Base-by-base conservation (phyloP, 2,329 filamentous ascomycete genomes). In the Cadophora gregata region DNA sequence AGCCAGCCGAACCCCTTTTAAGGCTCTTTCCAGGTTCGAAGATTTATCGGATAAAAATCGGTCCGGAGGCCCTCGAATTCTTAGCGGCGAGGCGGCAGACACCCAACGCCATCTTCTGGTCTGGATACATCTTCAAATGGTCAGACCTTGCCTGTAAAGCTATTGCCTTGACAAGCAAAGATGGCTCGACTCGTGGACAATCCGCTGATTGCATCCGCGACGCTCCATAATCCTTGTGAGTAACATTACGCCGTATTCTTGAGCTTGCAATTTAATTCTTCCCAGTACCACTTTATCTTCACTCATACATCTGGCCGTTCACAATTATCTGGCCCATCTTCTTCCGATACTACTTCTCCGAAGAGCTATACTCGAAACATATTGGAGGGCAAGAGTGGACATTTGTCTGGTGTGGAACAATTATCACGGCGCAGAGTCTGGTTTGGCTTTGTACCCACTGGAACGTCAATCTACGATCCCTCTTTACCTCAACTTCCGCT, bases 371-470 rank as follows among this genome's bases (percentile, higher is more conserved):
- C 80, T 91, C 97, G 72, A 90, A 90, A 77, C 90, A 98, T 82
- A 96, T 99, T 71, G 88, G 91, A 75, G 94, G 91, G n/a, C 89
- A 91, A 74, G 96, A 99, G 84, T 99, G 96, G 95, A 98, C 96
- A 0, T 97, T 97, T 78, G 93, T 99, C 70, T 99, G 93, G 89
- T 87, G 91, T 72, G 95, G 92, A 75, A 86, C 88, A 72, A 97
- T 99, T 77, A 85, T 96, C 78, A 97, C 94, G 12, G 76, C 91
- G 65, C 96, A 99, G 82, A 89, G 92, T 70, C 85, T 99, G 70
- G 82, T 93, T 73, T 99, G 96, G 95, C 86, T 99, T 69, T 95
- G 92, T 82, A 99, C 96, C 56, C 93, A 98, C 82, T 99, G 96
- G 96, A 98, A 93, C 77, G 93, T 99, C 78, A 90, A 94, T 77